phyloP scores from a whole-genome alignment of 495 filamentous ascomycete species.

The Cladorrhinum samala region DNA sequence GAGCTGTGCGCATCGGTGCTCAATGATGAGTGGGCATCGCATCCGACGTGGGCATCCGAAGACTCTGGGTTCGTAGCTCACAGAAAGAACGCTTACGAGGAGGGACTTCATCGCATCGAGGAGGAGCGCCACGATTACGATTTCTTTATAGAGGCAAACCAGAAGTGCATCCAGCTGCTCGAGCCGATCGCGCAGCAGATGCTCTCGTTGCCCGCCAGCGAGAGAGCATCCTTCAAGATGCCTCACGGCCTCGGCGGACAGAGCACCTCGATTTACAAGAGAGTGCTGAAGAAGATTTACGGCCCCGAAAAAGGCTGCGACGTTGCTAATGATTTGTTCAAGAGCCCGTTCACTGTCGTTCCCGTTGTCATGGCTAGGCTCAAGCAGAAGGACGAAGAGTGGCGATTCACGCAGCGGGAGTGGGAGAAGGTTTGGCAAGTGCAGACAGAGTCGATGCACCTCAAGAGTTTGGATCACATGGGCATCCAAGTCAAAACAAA shows the following conservation, averaged over 20 bases:
- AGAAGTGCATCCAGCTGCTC: constrained; percentile 86
- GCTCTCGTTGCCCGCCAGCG: constrained; percentile 61
- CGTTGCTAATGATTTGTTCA: constrained; percentile 77
- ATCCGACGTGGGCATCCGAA: constrained; percentile 98
- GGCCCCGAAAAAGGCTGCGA: constrained; percentile 73
- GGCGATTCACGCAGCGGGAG: constrained; percentile 91
- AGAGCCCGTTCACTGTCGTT: constrained; percentile 71
- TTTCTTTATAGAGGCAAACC: constrained; percentile 91
- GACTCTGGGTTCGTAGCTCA: constrained; percentile 98
- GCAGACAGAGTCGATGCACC: constrained; percentile 86
- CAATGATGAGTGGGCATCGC: constrained; percentile 97
- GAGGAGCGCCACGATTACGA: constrained; percentile 99
- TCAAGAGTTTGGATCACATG: constrained; percentile 93
- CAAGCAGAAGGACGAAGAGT: constrained; percentile 92
- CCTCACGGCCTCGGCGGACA: constrained; percentile 82
- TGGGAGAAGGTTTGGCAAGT: constrained; percentile 99
- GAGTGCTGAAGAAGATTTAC: constrained; percentile 98
- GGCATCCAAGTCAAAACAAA: constrained; percentile 73
- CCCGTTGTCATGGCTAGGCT: constrained; percentile 80
- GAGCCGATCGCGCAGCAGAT: constrained; percentile 91
- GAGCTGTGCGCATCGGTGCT: constrained; percentile 85
- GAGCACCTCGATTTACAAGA: constrained; percentile 91
- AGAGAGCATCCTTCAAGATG: constrained; percentile 67
- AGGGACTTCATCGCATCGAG: constrained; percentile 89
- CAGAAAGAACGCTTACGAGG: constrained; percentile 90